These are phyloP conservation scores for Lactarius quietus DNA, from an alignment of 768 basidiomycete species.

Conservation along the genomic window DNA sequence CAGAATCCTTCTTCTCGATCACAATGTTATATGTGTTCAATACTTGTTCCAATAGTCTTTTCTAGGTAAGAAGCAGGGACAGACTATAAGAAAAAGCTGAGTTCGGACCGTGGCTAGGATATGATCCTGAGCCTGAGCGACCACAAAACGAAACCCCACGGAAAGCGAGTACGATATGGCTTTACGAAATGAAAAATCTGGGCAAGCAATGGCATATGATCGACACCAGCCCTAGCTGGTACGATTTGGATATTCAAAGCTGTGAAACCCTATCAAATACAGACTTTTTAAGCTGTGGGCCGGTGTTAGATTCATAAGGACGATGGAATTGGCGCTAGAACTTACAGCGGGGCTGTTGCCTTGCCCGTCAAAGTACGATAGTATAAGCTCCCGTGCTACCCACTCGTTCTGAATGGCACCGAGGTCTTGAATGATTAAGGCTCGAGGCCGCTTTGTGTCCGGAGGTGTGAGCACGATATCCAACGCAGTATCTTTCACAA, in stretches of 20 bases:
- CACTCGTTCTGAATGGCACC: constrained; percentile 70
- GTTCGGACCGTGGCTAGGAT: neutral
- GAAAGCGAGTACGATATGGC: neutral
- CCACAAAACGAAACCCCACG: neutral
- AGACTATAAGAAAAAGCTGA: constrained; percentile 6
- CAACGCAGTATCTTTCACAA: constrained; percentile 62
- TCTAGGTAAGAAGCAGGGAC: constrained; percentile 1
- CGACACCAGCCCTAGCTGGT: neutral
- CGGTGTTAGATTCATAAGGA: neutral
- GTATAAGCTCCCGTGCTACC: constrained; percentile 68
- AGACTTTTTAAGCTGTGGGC: constrained; percentile 47
- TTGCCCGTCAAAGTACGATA: constrained; percentile 70
- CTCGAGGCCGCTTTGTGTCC: constrained; percentile 46
- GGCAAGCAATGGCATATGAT: neutral
- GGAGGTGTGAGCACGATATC: constrained; percentile 65
- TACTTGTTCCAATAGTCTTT: neutral
- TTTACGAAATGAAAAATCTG: neutral
- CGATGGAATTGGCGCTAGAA: constrained; percentile 16
- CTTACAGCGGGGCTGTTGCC: constrained; percentile 71
- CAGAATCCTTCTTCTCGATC: constrained; percentile 5
- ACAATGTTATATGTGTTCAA: neutral
- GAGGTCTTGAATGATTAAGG: constrained; percentile 65
- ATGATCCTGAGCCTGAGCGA: neutral
- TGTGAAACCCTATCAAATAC: constrained; percentile 38
- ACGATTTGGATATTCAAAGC: constrained; percentile 1